Conservation (phyloP, 345 rosid species). For the Eucalyptus sp. region DNA sequence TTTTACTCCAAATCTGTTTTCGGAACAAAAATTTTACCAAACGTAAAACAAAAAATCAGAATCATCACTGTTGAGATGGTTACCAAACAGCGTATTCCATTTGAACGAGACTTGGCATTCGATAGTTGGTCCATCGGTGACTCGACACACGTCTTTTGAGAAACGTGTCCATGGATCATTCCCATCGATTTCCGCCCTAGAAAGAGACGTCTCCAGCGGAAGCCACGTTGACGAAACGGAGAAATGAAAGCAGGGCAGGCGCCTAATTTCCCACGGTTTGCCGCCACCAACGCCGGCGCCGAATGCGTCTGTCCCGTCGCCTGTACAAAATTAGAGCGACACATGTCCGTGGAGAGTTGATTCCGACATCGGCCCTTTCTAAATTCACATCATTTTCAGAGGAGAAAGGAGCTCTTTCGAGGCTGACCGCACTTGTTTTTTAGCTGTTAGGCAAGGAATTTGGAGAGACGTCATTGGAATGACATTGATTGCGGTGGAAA, state of each 20-base stretch:
- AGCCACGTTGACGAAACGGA: not conserved
- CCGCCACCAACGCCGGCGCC: not conserved
- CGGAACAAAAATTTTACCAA: too few relatives aligned
- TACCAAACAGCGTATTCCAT: not conserved
- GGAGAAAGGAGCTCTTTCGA: not conserved
- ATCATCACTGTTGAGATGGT: too few relatives aligned
- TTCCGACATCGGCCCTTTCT: not conserved
- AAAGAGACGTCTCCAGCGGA: not conserved
- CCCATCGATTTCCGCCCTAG: not conserved
- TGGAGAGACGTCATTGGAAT: not conserved
- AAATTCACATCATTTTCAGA: not conserved
- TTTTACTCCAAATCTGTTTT: too few relatives aligned
- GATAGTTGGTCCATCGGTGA: not conserved
- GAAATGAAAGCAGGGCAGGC: not conserved
- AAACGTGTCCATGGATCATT: not conserved
- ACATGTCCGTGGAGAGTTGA: not conserved
- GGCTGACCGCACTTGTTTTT: not conserved
- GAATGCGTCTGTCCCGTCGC: not conserved
- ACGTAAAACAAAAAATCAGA: too few relatives aligned
- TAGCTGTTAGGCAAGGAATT: not conserved
- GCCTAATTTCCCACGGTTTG: not conserved
- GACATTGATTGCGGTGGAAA: not conserved
- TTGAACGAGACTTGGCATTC: not conserved
- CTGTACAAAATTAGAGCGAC: not conserved
- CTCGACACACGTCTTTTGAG: not conserved